Evolutionary conservation across 2,329 filamentous ascomycete species (phyloP), one percentile per base, ranked within the genome.

Genomic region (Scedosporium aurantiacum): DNA sequence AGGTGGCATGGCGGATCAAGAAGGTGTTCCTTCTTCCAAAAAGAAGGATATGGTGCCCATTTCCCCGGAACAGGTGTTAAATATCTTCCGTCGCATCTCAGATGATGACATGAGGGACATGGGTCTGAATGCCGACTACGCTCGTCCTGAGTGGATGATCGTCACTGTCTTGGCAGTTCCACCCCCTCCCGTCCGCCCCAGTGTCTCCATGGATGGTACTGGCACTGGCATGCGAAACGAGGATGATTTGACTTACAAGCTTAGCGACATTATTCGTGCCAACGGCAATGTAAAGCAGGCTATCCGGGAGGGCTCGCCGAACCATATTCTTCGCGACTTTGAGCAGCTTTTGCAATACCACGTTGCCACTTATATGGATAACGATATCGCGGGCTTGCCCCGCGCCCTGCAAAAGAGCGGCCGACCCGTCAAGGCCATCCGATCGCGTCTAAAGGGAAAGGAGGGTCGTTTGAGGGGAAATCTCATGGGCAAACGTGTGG

Each of bases 341-440:
- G 91, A 96, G 74, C 86, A 88, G 65, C 78, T 99, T 37, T 79
- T 99, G 43, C 95, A 99, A 71, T 99, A 96, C 71, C 95, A 99
- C 70, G 92, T 99, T 63, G 95, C 95, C 52, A 99, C 95, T 1
- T 96, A 97, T 76, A 99, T 99, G 95, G 94, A 99, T 75, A 99
- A 99, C 69, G 93, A 99, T 72, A 97, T 97, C 75, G 94, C 95
- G 65, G 92, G 93, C 58, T 87, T 95, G 68, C 94, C 94, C 2
- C 91, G 94, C 68, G 93, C 94, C 2, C 80, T 97, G 70, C 95
- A 99, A 71, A 99, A 99, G 80, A 96, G 91, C 62, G 95, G 95
- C 57, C 87, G 95, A 70, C 92, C 95, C 0, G 89, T 99, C 67
- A 99, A 99, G 78, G 91, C 94, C 16, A 96, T 99, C 66, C 90